Evolutionary conservation across 106 monocot species (phyloP).

Genomic region (Apostasia shenzhenica): DNA sequence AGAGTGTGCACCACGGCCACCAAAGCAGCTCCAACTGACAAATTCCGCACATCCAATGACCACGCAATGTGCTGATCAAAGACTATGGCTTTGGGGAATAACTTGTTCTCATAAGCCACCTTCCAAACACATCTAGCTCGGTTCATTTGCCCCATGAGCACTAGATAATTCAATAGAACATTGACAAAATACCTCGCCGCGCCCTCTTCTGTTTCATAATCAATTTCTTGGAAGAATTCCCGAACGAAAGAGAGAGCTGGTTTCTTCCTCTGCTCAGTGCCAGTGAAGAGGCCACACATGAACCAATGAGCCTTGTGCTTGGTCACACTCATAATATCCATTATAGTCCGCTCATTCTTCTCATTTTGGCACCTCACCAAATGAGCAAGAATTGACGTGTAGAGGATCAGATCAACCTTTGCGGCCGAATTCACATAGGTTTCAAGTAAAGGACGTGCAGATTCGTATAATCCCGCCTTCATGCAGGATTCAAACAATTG

Average conservation of each 20-base stretch:
- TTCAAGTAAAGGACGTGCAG: slow-evolving; percentile 67
- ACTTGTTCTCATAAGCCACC: slow-evolving; percentile 91
- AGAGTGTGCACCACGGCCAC: slow-evolving; percentile 84
- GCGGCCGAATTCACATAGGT: slow-evolving; percentile 63
- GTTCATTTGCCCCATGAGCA: slow-evolving; percentile 95
- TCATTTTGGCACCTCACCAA: slow-evolving; percentile 79
- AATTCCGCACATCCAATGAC: slow-evolving; percentile 78
- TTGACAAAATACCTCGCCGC: slow-evolving; percentile 86
- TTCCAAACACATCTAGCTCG: slow-evolving; percentile 94
- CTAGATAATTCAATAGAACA: slow-evolving; percentile 89
- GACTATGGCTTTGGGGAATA: slow-evolving; percentile 96
- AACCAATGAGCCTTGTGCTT: slow-evolving; percentile 83
- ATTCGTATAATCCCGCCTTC: slow-evolving; percentile 60
- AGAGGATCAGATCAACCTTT: slow-evolving; percentile 88
- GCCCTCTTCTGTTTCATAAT: slow-evolving; percentile 77
- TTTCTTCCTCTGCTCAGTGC: slow-evolving; percentile 84
- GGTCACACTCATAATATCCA: slow-evolving; percentile 68
- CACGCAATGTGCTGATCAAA: slow-evolving; percentile 99
- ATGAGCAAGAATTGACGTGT: slow-evolving; percentile 91
- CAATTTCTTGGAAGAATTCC: slow-evolving; percentile 88
- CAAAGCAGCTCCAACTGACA: slow-evolving; percentile 90
- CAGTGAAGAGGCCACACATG: slow-evolving; percentile 80
- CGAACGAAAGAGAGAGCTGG: slow-evolving; percentile 83
- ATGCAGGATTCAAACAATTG: slow-evolving; percentile 94
- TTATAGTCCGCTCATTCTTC: slow-evolving; percentile 63